A percentile compares a stretch with the other conserved stretches of the same genome.
Conservation (phyloP, 2,329 filamentous ascomycete species). For the Lecanicillium sp. region DNA sequence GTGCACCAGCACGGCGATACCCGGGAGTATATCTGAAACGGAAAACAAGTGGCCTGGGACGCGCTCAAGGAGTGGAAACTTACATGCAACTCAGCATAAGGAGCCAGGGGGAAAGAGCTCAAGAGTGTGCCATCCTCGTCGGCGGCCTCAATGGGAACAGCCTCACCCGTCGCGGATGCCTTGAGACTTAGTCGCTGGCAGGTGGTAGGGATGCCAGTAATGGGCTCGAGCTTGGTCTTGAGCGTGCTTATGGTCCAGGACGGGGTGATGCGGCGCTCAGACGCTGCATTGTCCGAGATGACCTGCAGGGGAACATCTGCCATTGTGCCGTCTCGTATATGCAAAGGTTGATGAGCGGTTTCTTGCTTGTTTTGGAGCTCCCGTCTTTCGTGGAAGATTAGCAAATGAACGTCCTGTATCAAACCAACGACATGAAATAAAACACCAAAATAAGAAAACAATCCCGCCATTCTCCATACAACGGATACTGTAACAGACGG, state of each 20-base stretch:
- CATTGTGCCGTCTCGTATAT: slow-evolving; percentile 31
- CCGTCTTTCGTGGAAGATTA: neutral
- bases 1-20: too few relatives aligned
- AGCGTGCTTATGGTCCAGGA: slow-evolving; percentile 83
- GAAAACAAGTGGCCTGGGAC: too few relatives aligned
- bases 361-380: neutral
- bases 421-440: too few relatives aligned
- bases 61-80: too few relatives aligned
- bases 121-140: slow-evolving; percentile 67
- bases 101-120: slow-evolving; percentile 56
- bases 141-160: slow-evolving; percentile 57
- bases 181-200: slow-evolving; percentile 71
- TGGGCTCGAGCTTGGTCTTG: slow-evolving; percentile 80
- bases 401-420: too few relatives aligned
- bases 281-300: slow-evolving; percentile 67
- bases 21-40: too few relatives aligned
- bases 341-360: too few relatives aligned
- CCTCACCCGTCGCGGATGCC: slow-evolving; percentile 46
- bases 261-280: slow-evolving; percentile 85
- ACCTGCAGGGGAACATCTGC: slow-evolving; percentile 71
- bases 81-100: slow-evolving; percentile 75
- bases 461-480: too few relatives aligned
- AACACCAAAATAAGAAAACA: too few relatives aligned
- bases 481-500: too few relatives aligned
- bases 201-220: slow-evolving; percentile 82